Percentiles rank a stretch among this genome's conserved stretches.
Conservation (phyloP, 441 rosid genomes). For the Rhodomyrtus psidioides region DNA sequence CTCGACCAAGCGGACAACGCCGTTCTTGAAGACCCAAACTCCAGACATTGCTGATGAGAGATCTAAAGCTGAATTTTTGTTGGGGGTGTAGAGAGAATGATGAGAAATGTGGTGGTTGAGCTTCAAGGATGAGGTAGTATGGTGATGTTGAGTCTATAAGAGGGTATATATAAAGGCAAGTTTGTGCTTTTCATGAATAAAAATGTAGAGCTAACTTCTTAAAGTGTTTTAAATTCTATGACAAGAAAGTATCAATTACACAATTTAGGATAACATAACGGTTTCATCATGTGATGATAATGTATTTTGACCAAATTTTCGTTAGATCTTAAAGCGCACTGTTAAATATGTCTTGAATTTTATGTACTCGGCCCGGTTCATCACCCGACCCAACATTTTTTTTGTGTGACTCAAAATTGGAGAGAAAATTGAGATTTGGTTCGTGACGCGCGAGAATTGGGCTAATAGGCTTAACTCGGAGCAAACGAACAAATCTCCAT, state of each 20-base stretch:
- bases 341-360: no score
- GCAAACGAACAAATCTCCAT: no score
- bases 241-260: neutral
- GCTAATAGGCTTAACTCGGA: no score
- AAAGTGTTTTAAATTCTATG: neutral
- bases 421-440: no score
- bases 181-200: neutral
- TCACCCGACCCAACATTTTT: no score
- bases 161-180: neutral
- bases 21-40: conserved; percentile 70
- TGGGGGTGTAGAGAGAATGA: neutral
- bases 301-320: neutral
- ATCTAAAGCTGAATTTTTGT: neutral
- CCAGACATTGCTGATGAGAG: conserved; percentile 46
- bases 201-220: neutral
- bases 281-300: neutral
- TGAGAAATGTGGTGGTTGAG: neutral
- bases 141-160: neutral
- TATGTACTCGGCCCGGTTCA: no score
- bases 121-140: neutral
- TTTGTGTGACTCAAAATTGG: no score
- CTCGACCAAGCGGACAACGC: conserved; percentile 54
- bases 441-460: no score
- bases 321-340: neutral
- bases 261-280: neutral